Base-by-base conservation (phyloP, 2,329 filamentous ascomycete genomes). In the Biscogniauxia mediterranea region DNA sequence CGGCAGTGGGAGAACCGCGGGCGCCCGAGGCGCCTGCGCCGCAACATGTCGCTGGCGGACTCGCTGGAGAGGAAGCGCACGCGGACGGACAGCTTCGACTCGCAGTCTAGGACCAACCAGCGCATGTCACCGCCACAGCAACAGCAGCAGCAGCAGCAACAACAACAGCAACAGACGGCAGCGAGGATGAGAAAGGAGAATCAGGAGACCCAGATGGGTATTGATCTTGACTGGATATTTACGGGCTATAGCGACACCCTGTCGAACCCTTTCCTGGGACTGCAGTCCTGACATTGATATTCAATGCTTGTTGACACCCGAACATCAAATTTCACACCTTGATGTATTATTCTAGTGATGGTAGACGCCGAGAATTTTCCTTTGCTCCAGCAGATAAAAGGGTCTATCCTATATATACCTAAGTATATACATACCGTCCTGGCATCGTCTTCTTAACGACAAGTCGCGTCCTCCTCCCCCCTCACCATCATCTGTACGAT, bases 1-100 rank as follows among this genome's bases (percentile, higher is more conserved):
- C 55, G 61, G 13, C 61, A 61, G 21, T 63, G 61, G 58, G 61
- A 65, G 19, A 55, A 46, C 38, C 38, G 38, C 15, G 38, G 38
- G 11, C 38, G 28, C 7, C 28, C 28, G 11, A 8, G 28, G 28
- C 28, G 28, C 7, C 11, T 32, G 28, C 28, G 38, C 38, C 17
- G 38, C 11, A 46, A 46, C 38, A 46, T 46, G 13, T 11, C 13
- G 15, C 5, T n/a, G 13, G 17, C 11, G 5, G 13, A 46, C 38
- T 46, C 38, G 15, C 15, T 46, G 17, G 38, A 46, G 38, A 46
- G 38, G 6, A 46, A 46, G 38, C 38, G 38, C 17, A 46, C 38
- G 5, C 13, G 38, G 5, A n/a, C 17, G 17, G 13, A 17, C 6
- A 46, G 17, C 15, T 46, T 46, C 17, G 38, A 46, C 15, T 46